Evolutionary conservation across 1,284 basidiomycete genomes (phyloP).

Genomic region (Heterobasidion parviporum): DNA sequence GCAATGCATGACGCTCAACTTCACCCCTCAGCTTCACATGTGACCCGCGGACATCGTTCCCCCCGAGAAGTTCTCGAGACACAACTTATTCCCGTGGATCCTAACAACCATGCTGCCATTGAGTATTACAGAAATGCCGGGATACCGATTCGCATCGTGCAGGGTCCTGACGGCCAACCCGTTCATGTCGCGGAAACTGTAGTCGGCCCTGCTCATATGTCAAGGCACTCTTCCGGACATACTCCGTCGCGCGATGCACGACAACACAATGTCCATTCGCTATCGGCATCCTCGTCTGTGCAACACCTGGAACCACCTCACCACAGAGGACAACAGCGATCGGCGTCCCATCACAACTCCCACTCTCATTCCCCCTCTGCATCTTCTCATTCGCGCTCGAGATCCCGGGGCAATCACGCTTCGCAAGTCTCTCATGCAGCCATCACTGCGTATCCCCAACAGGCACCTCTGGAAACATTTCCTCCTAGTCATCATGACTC

Average conservation of each 20-base stretch:
- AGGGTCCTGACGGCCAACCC: slow-evolving; percentile 37
- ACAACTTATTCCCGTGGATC: slow-evolving; percentile 16
- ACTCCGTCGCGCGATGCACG: slow-evolving; percentile 25
- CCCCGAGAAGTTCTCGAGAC: slow-evolving; percentile 30
- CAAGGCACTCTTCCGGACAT: slow-evolving; percentile 7
- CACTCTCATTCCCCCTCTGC: slow-evolving; percentile 23
- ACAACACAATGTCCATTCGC: slow-evolving; percentile 26
- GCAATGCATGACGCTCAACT: slow-evolving; percentile 7
- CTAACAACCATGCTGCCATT: slow-evolving; percentile 32
- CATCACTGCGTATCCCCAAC: slow-evolving; percentile 16
- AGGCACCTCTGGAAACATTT: slow-evolving; percentile 16
- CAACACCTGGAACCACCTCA: slow-evolving; percentile 31
- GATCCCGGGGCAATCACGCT: slow-evolving; percentile 26
- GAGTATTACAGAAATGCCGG: slow-evolving; percentile 38
- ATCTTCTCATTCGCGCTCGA: slow-evolving; percentile 32
- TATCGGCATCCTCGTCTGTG: slow-evolving; percentile 39
- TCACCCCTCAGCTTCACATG: slow-evolving; percentile 21
- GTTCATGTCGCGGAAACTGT: slow-evolving; percentile 36
- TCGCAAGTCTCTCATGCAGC: slow-evolving; percentile 20
- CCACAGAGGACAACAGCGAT: slow-evolving; percentile 5
- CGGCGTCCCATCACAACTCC: slow-evolving; percentile 22
- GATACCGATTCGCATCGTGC: slow-evolving; percentile 33
- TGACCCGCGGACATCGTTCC: slow-evolving; percentile 25
- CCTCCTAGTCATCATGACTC: slow-evolving; percentile 15
- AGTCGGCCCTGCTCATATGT: slow-evolving; percentile 3